Percentiles rank a stretch among this genome's conserved stretches.
Evolutionary conservation across 768 basidiomycete species (phyloP).

Genomic region (Lanmaoa rubissima): DNA sequence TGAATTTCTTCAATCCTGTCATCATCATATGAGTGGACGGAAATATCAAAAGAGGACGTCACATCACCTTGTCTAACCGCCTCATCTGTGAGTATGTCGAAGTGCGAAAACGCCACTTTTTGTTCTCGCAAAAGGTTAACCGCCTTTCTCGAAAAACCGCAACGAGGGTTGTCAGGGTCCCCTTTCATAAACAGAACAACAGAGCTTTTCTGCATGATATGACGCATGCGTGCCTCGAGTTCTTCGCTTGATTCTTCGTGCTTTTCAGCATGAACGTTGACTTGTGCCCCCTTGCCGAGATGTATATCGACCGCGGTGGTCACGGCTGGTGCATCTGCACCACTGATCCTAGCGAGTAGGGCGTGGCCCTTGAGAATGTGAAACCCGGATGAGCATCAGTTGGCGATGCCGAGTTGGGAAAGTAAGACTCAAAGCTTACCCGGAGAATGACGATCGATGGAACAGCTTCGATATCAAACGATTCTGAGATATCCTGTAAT

Average conservation of each 20-base stretch:
- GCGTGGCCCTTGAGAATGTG: constrained; percentile 70
- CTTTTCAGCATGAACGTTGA: constrained; percentile 26
- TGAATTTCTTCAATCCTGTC: constrained; percentile 67
- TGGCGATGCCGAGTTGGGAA: background rate
- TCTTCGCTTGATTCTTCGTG: constrained; percentile 59
- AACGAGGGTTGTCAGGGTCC: constrained; percentile 69
- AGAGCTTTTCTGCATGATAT: constrained; percentile 74
- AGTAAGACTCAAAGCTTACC: constrained; percentile 42
- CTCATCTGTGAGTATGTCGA: constrained; percentile 84
- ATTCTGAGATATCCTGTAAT: constrained; percentile 82
- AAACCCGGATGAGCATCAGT: background rate
- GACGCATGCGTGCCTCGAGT: constrained; percentile 58
- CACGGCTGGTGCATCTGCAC: constrained; percentile 73
- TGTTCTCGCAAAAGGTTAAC: constrained; percentile 64
- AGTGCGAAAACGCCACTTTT: constrained; percentile 64
- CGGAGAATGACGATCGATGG: constrained; percentile 81
- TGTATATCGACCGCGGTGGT: constrained; percentile 61
- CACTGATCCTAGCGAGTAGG: constrained; percentile 72
- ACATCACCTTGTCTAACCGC: constrained; percentile 71
- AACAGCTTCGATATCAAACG: constrained; percentile 88
- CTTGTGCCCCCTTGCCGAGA: constrained; percentile 29
- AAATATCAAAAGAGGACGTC: background rate
- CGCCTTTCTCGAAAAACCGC: constrained; percentile 82
- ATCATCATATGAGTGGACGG: constrained; percentile 3
- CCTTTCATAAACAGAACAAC: constrained; percentile 95